Percentiles rank a stretch among this genome's conserved stretches.
Conservation (phyloP, 2,329 filamentous ascomycete genomes). For the Arthroderma sp. region DNA sequence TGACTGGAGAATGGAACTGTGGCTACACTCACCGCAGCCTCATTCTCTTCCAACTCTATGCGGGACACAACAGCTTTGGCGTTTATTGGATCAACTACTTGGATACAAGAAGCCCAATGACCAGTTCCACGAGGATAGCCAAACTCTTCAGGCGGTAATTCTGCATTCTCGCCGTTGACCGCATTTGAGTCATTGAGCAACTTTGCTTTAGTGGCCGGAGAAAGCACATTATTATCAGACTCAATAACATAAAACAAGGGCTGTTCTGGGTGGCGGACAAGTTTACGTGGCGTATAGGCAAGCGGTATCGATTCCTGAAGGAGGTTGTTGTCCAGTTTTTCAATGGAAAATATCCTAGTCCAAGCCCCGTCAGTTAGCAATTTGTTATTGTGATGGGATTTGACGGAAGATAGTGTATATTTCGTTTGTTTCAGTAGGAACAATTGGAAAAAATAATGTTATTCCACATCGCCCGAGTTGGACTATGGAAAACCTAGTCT, state of each 20-base stretch:
- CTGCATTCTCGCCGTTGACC: conserved; percentile 57
- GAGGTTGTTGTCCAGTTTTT: conserved; percentile 72
- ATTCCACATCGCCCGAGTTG: conserved; percentile 32
- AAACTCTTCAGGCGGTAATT: conserved; percentile 68
- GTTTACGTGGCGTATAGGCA: conserved; percentile 76
- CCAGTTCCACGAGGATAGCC: conserved; percentile 72
- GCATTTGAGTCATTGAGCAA: conserved; percentile 59
- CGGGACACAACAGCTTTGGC: conserved; percentile 63
- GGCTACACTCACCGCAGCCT: conserved; percentile 76
- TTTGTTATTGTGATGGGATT: background rate
- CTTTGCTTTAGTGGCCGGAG: conserved; percentile 61
- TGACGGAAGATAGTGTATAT: background rate
- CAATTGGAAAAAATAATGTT: conserved; percentile 60
- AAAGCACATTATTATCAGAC: conserved; percentile 81
- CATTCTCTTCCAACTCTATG: conserved; percentile 75
- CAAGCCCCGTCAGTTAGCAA: background rate
- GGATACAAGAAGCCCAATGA: conserved; percentile 93
- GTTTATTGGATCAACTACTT: conserved; percentile 69
- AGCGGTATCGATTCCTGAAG: conserved; percentile 77
- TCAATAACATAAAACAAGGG: conserved; percentile 90
- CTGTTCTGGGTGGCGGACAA: conserved; percentile 76
- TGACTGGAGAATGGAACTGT: conserved; percentile 78
- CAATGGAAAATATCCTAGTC: conserved; percentile 71
- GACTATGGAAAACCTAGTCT: conserved; percentile 36
- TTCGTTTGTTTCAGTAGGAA: conserved; percentile 68